A percentile compares a stretch with the other conserved stretches of the same genome.
These are phyloP conservation scores for Gossypium thurberi DNA, from an alignment of 345 rosid genomes.

Conservation along the genomic window DNA sequence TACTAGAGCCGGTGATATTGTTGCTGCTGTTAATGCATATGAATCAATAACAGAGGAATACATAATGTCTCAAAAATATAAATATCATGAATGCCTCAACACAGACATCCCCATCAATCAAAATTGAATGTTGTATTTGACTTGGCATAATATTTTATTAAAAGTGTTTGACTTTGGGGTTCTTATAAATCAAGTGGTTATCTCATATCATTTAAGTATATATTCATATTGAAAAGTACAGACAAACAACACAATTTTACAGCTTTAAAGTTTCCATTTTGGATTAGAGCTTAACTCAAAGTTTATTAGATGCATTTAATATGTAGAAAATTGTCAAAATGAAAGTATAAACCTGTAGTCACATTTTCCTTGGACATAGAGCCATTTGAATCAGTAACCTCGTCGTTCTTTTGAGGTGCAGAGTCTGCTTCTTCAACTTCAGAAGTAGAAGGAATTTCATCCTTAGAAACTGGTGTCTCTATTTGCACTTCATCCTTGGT, in stretches of 20 bases:
- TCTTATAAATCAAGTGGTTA: neutral
- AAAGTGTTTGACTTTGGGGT: neutral
- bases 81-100: neutral
- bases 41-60: neutral
- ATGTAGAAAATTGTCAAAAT: conserved; percentile 1
- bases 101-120: neutral
- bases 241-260: neutral
- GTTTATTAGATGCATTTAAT: neutral
- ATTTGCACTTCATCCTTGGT: conserved; percentile 33
- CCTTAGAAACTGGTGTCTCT: conserved; percentile 33
- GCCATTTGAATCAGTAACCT: conserved; percentile 27
- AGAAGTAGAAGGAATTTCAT: conserved; percentile 24
- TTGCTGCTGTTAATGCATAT: conserved; percentile 27
- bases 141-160: neutral
- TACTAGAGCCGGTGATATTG: conserved; percentile 76
- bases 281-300: neutral
- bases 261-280: neutral
- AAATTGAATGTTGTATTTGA: neutral
- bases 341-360: conserved; percentile 35
- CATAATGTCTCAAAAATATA: neutral
- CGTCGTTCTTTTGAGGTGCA: conserved; percentile 30
- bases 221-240: neutral
- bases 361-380: conserved; percentile 24
- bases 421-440: conserved; percentile 33
- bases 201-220: neutral